Percentiles rank a stretch among this genome's conserved stretches.
These are phyloP conservation scores for Lactarius psammicola DNA, from an alignment of 768 basidiomycete genomes.

Conservation along the genomic window DNA sequence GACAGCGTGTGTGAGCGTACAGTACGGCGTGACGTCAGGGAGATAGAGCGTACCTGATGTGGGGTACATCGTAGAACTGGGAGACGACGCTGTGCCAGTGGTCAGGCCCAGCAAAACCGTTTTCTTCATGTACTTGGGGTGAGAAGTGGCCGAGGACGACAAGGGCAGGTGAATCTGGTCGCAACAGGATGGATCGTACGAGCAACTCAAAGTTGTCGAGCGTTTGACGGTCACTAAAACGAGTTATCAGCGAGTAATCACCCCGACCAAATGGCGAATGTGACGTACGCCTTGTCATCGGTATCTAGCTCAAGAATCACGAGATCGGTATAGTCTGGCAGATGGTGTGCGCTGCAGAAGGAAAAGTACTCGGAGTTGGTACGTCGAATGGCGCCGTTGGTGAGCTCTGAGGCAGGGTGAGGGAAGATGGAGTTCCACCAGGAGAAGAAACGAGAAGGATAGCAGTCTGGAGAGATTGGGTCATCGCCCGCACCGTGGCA, in stretches of 20 bases:
- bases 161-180: slow-evolving; percentile 89
- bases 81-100: slow-evolving; percentile 87
- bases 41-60: slow-evolving; percentile 56
- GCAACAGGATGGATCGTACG: slow-evolving; percentile 84
- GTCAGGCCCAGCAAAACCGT: slow-evolving; percentile 90
- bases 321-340: slow-evolving; percentile 91
- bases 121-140: slow-evolving; percentile 72
- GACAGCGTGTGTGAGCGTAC: background rate
- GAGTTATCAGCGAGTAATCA: background rate
- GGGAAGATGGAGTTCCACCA: slow-evolving; percentile 99
- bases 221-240: slow-evolving; percentile 59
- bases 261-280: slow-evolving; percentile 1
- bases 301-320: slow-evolving; percentile 94
- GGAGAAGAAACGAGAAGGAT: slow-evolving; percentile 91
- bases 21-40: background rate
- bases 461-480: slow-evolving; percentile 78
- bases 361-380: slow-evolving; percentile 95
- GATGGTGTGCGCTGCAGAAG: slow-evolving; percentile 89
- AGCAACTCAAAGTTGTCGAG: slow-evolving; percentile 90
- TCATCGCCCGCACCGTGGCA: slow-evolving; percentile 94
- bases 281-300: slow-evolving; percentile 79
- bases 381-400: slow-evolving; percentile 92
- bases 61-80: slow-evolving; percentile 96
- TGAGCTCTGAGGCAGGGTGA: slow-evolving; percentile 95
- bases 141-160: slow-evolving; percentile 94